Conservation (phyloP, 1,139 yeast genomes). For the Hansenula lynferdii region DNA sequence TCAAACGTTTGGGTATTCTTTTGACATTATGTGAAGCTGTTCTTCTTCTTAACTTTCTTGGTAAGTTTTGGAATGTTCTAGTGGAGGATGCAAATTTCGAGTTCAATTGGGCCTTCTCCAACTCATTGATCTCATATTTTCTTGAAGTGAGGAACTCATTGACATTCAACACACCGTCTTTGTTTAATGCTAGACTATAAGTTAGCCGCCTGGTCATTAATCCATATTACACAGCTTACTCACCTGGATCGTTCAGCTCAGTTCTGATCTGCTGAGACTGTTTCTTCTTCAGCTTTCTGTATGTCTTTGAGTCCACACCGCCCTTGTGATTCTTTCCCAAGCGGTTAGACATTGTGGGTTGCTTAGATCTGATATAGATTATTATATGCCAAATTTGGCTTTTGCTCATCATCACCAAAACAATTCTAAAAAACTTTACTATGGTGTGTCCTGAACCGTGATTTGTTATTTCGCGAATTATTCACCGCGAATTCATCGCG, state of each 20-base stretch:
- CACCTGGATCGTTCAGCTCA: slow-evolving; percentile 31
- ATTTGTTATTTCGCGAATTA: too few species aligned
- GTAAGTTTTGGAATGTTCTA: slow-evolving; percentile 83
- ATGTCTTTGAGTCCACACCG: slow-evolving; percentile 13
- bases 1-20: slow-evolving; percentile 77
- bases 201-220: too few species aligned
- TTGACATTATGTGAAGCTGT: slow-evolving; percentile 95
- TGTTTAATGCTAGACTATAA: slow-evolving; percentile 17
- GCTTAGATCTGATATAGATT: too few species aligned
- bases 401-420: not conserved
- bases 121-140: slow-evolving; percentile 67
- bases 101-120: slow-evolving; percentile 70
- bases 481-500: too few species aligned
- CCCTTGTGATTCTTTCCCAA: not conserved
- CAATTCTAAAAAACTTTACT: not conserved
- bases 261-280: slow-evolving; percentile 25
- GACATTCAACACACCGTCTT: slow-evolving; percentile 58
- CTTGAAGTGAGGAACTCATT: slow-evolving; percentile 71
- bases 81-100: slow-evolving; percentile 69
- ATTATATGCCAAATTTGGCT: not conserved
- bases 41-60: slow-evolving; percentile 78
- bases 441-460: not conserved
- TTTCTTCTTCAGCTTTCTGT: slow-evolving; percentile 16
- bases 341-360: not conserved
- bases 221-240: too few species aligned